Base-by-base conservation (phyloP, 108 stramenopile species). In the Skeletonema marinoi region DNA sequence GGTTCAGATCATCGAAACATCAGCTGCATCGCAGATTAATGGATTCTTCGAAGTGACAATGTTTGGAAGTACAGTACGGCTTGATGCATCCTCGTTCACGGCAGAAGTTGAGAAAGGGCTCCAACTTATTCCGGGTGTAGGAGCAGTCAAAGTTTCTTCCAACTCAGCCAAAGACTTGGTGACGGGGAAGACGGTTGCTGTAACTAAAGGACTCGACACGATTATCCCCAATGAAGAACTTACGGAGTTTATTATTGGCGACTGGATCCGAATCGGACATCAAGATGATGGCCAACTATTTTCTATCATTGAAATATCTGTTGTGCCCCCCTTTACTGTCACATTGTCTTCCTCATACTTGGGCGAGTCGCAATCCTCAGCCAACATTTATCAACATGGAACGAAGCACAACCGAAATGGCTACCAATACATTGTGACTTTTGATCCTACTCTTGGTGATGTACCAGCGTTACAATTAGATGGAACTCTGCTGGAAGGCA, bases 361-460 rank as follows among this genome's bases (percentile, higher is more conserved):
- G 21, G 86, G 88, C 35, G 66, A 69, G 17, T 62, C 80, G 0
- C 68, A 74, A 21, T 25, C 65, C 10, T 48, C 54, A 32, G 81
- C 81, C 25, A 59, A 29, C 5, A 32, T 91, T 62, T 91, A 74
- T 58, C 74, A 86, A 31, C 75, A 80, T 58, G 74, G 69, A 12
- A 35, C 46, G 17, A 65, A 58, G 17, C 70, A 33, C 1, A 65
- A 69, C 58, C 61, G 72, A 14, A 60, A 33, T 48, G 89, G 88
- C 48, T 91, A 89, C 70, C 90, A 89, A 77, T 93, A 93, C 71
- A 83, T 93, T 59, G 83, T 93, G 9, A 78, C 82, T 2, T 93
- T 93, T 78, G 88, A 91, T 69, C 83, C 90, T 29, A 62, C 59
- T 17, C 74, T 89, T 29, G 92, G 92, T 13, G 92, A 92, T 73